phyloP scores from a whole-genome alignment of 2,329 filamentous ascomycete species.

The Calonectria naviculata region DNA sequence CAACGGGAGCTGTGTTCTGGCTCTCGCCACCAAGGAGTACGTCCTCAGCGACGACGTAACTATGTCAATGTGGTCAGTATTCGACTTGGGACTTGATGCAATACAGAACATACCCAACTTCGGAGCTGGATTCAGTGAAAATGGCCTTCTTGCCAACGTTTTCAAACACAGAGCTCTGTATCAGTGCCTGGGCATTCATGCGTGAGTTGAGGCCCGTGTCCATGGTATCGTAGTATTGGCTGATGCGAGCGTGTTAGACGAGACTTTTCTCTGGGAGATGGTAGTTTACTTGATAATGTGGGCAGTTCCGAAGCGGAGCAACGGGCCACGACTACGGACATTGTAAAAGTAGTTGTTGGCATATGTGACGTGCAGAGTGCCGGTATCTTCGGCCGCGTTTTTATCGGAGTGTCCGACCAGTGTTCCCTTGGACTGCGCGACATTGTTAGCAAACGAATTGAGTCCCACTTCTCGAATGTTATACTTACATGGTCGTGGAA shows the following conservation, averaged over 20 bases:
- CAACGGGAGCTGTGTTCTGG: background rate
- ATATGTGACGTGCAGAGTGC: slow-evolving; percentile 69
- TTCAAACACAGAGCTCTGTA: slow-evolving; percentile 35
- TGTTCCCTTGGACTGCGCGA: slow-evolving; percentile 59
- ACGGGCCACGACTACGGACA: slow-evolving; percentile 69
- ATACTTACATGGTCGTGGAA: slow-evolving; percentile 53
- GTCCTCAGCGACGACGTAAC: background rate
- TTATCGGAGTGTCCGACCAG: slow-evolving; percentile 71
- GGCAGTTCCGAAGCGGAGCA: slow-evolving; percentile 70
- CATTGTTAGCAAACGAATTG: background rate
- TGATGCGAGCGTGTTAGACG: background rate
- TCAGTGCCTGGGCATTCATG: slow-evolving; percentile 36
- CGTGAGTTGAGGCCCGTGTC: slow-evolving; percentile 39
- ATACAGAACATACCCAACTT: slow-evolving; percentile 1
- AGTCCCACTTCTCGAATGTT: background rate
- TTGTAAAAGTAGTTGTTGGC: slow-evolving; percentile 71
- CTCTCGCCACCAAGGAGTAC: background rate
- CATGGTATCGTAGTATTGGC: slow-evolving; percentile 39
- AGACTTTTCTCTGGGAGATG: background rate
- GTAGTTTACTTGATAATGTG: slow-evolving; percentile 51
- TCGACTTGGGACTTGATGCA: background rate
- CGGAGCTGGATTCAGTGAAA: slow-evolving; percentile 32
- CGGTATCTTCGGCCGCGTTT: slow-evolving; percentile 67
- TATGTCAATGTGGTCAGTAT: background rate
- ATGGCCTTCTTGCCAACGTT: slow-evolving; percentile 40